These are phyloP conservation scores for Calendula officinalis DNA, from an alignment of 129 eudicot genomes.

Conservation along the genomic window DNA sequence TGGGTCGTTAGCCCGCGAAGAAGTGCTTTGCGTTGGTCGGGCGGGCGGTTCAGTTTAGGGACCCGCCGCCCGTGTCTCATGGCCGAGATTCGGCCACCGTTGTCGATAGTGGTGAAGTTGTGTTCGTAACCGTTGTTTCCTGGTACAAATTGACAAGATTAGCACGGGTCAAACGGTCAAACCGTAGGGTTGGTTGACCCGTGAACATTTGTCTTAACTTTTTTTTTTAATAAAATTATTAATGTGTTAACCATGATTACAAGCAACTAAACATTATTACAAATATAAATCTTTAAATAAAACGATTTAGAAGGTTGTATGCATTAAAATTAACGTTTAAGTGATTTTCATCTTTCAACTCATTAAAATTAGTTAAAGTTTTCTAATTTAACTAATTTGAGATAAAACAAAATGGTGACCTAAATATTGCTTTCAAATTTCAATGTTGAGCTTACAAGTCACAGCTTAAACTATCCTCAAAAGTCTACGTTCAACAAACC, in stretches of 20 bases:
- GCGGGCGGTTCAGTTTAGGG: slow-evolving; percentile 90
- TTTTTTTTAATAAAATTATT: too few species aligned
- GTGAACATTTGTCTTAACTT: too few species aligned
- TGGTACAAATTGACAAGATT: slow-evolving; percentile 23
- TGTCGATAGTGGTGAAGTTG: slow-evolving; percentile 48
- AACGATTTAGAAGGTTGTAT: background rate
- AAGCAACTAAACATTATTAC: background rate
- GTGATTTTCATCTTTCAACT: too few species aligned
- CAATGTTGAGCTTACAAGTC: background rate
- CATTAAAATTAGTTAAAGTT: background rate
- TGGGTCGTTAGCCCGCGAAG: slow-evolving; percentile 90
- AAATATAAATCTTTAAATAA: background rate
- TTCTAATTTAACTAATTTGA: too few species aligned
- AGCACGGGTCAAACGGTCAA: too few species aligned
- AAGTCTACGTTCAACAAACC: too few species aligned
- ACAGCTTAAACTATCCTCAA: slow-evolving; percentile 5
- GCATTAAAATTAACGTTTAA: background rate
- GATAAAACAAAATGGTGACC: slow-evolving; percentile 13
- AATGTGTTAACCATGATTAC: background rate
- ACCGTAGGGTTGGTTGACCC: too few species aligned
- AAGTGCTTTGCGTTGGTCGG: slow-evolving; percentile 90
- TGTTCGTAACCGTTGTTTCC: slow-evolving; percentile 47
- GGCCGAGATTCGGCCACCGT: slow-evolving; percentile 63
- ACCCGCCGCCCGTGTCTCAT: slow-evolving; percentile 93
- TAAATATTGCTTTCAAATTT: slow-evolving; percentile 14